Evolutionary conservation across 768 basidiomycete genomes (phyloP), one percentile per base, ranked within the genome.

Genomic region (Pulveroboletus ravenelii): DNA sequence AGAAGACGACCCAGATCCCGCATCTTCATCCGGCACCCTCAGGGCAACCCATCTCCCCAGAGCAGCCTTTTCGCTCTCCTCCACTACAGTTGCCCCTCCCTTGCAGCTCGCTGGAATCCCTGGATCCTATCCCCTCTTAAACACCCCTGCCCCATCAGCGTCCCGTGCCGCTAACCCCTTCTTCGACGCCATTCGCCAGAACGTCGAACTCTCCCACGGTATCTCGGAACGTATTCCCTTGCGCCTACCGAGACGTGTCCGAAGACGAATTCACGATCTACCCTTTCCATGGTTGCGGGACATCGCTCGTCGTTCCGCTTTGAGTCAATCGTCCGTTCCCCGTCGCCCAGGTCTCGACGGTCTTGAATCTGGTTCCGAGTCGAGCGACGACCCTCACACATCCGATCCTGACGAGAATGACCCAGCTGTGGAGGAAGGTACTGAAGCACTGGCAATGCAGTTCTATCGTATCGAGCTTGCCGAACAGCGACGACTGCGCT

Each of bases 401-500:
- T 66, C 65, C 18, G 68, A 70, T 44, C 66, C 66, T 1, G 67
- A 68, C n/a, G 66, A 69, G 18, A 56, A 66, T 10, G 63, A 70
- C 32, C 69, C 72, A 1, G 69, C 74, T 29, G 67, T 81, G 8
- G 83, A 89, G 4, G 81, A 88, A 48, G 85, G 85, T 23, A 78
- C 86, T 1, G 88, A 93, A 55, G 75, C 79, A 1, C 80, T 98
- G 29, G 93, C 94, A 2, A 84, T 84, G 77, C 93, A 98, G 69
- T 98, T 95, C 65, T 93, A 94, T 72, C 78, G 81, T 46, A 88
- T 98, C 48, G 95, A 98, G 63, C 74, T 92, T 1, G 87, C 87
- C 3, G 95, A 98, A 67, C 93, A 94, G 68, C 77, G 86, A 48
- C 74, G 95, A 12, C 71, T 98, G 32, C 89, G 91, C 72, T 85